A percentile compares a stretch with the other conserved stretches of the same genome.
These are phyloP conservation scores for Angomonas ambiguus DNA, from an alignment of 208 protist species.

Conservation along the genomic window DNA sequence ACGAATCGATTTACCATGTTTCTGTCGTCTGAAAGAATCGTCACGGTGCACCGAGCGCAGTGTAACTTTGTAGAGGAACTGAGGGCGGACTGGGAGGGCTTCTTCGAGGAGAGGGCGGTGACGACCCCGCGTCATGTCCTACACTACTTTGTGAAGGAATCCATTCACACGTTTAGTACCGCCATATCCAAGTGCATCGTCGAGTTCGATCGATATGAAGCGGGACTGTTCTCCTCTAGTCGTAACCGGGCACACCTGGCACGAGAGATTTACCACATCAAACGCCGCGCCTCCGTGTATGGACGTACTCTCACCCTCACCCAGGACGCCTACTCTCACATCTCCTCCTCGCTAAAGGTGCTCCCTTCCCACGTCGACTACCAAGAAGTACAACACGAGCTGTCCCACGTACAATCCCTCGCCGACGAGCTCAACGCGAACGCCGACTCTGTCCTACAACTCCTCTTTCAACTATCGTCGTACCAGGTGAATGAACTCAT, in stretches of 20 bases:
- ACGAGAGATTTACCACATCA: conserved; percentile 78
- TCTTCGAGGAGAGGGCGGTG: background rate
- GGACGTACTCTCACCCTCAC: conserved; percentile 58
- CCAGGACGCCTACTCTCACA: conserved; percentile 62
- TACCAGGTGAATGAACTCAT: conserved; percentile 88
- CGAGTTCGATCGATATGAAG: conserved; percentile 74
- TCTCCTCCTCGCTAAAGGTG: conserved; percentile 38
- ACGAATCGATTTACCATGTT: conserved; percentile 76
- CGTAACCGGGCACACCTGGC: conserved; percentile 45
- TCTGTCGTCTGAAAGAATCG: conserved; percentile 25
- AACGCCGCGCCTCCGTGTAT: conserved; percentile 74
- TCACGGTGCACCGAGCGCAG: conserved; percentile 73
- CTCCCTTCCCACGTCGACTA: conserved; percentile 44
- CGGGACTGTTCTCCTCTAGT: conserved; percentile 49
- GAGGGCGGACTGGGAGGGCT: conserved; percentile 38
- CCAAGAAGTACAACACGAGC: conserved; percentile 69
- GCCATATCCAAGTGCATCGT: conserved; percentile 60
- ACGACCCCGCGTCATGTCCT: conserved; percentile 27
- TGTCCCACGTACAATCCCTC: conserved; percentile 59
- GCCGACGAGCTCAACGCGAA: conserved; percentile 73
- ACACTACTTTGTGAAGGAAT: conserved; percentile 67
- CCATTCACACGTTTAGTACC: conserved; percentile 49
- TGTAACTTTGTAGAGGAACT: conserved; percentile 65
- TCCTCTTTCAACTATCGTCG: conserved; percentile 77
- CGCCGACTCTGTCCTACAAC: conserved; percentile 63